Evolutionary conservation across 495 filamentous ascomycete genomes (phyloP), one percentile per base, ranked within the genome.

Genomic region (Neurospora tetrasperma): DNA sequence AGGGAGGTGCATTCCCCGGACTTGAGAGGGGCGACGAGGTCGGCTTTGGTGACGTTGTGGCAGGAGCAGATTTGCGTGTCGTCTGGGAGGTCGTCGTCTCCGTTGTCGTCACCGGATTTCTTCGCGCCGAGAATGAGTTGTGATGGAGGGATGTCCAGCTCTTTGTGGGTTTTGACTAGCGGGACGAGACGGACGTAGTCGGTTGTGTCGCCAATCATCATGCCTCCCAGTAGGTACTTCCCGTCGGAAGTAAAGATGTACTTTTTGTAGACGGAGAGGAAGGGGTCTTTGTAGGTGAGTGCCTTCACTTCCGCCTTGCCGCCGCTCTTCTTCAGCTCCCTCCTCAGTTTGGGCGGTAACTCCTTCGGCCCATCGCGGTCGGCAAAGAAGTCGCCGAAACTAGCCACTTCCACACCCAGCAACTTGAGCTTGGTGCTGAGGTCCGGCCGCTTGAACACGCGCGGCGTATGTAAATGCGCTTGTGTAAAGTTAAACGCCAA

Each of bases 121-220:
- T 88, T 89, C 1, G 91, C 90, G 9, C 94, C 94, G 23, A 98
- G 84, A 76, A 98, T 97, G n/a, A 98, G 90, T 77, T 97, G 89
- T 14, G 91, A 90, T 0, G 95, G 95, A 1, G 93, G 91, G 4
- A 96, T 85, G 38, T 97, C 92, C 4, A 98, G 85, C 76, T 86
- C 83, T 79, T 96, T 97, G 76, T 94, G 92, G 73, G 86, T 89
- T 83, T 96, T 98, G 41, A 96, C 94, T 86, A 97, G 90, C n/a
- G 93, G 92, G 8, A 97, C 95, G 48, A 98, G 83, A 78, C 97
- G 97, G 81, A 97, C 88, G 79, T 97, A 98, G 81, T 98, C 95
- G 73, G 88, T 91, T 0, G 94, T 97, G 81, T 98, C 95, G 43
- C 95, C 95, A 72, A 98, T 97, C 92, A 98, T 97, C 94, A 98